A percentile compares a stretch with the other conserved stretches of the same genome.
phyloP scores from a whole-genome alignment of 306 rosid genomes.

The Casuarina equisetifolia region DNA sequence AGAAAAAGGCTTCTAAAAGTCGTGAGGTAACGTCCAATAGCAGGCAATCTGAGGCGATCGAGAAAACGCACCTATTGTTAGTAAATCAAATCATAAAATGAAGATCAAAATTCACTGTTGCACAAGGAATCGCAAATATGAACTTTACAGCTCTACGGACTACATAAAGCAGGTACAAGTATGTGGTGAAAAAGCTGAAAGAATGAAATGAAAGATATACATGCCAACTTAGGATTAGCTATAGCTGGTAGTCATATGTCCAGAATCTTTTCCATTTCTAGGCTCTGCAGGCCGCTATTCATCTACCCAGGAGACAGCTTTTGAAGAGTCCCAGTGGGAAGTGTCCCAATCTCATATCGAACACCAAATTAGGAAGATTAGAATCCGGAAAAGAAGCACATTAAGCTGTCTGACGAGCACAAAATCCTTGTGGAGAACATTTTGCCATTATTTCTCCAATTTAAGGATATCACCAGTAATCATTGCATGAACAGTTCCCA shows the following conservation, averaged over 20 bases:
- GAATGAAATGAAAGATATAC: not conserved
- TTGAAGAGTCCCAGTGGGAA: not conserved
- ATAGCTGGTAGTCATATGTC: not conserved
- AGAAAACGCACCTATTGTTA: not conserved
- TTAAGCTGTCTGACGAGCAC: not conserved
- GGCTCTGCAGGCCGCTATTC: not conserved
- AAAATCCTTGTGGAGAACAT: not conserved
- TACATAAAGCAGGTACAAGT: not conserved
- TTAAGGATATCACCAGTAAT: constrained; percentile 48
- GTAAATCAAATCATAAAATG: not conserved
- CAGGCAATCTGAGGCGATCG: not conserved
- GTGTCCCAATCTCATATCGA: not conserved
- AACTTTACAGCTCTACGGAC: not conserved
- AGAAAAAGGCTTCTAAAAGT: not conserved
- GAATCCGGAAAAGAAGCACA: not conserved
- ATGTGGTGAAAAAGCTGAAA: not conserved
- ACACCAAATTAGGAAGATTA: not conserved
- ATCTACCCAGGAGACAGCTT: not conserved
- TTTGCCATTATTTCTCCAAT: not conserved
- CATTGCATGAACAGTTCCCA: constrained; percentile 70
- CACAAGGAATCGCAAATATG: not conserved
- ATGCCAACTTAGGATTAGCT: not conserved
- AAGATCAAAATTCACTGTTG: not conserved
- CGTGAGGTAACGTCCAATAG: not conserved
- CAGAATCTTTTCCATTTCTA: not conserved